Conservation (phyloP, 768 basidiomycete genomes). For the Lanmaoa rubissima region DNA sequence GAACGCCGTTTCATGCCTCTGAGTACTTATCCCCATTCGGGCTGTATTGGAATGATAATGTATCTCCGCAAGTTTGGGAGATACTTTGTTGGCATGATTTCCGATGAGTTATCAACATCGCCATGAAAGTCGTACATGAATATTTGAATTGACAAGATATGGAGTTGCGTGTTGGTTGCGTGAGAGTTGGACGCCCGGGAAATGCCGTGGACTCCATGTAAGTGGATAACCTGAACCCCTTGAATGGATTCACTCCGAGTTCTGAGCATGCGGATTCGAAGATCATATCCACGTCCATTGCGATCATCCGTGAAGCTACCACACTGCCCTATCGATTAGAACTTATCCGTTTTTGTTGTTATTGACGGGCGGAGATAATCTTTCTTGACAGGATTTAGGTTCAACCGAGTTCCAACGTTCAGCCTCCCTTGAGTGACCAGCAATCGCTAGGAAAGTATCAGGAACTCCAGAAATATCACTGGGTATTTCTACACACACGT, state of each 20-base stretch:
- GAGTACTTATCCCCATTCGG: neutral
- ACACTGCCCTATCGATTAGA: constrained; percentile 1
- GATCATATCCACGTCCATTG: constrained; percentile 12
- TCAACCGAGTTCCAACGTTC: neutral
- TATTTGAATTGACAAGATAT: neutral
- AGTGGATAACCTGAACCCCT: neutral
- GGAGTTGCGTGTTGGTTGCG: neutral
- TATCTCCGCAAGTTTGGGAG: neutral
- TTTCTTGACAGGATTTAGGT: constrained; percentile 5
- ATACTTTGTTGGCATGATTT: neutral
- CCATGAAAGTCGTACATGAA: neutral
- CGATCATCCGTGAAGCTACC: constrained; percentile 1
- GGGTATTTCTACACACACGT: neutral
- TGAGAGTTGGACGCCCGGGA: constrained; percentile 2
- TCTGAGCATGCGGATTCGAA: constrained; percentile 6
- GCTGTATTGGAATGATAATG: neutral
- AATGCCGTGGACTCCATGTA: constrained; percentile 9
- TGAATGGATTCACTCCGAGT: neutral
- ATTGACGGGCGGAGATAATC: neutral
- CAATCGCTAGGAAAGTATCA: neutral
- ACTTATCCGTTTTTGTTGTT: neutral
- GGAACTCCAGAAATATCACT: neutral
- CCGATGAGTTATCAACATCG: neutral
- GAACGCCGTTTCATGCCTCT: neutral
- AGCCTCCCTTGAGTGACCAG: neutral